These are phyloP conservation scores for Penicillium aurantiogriseum DNA, from an alignment of 2,329 filamentous ascomycete genomes.

Conservation along the genomic window DNA sequence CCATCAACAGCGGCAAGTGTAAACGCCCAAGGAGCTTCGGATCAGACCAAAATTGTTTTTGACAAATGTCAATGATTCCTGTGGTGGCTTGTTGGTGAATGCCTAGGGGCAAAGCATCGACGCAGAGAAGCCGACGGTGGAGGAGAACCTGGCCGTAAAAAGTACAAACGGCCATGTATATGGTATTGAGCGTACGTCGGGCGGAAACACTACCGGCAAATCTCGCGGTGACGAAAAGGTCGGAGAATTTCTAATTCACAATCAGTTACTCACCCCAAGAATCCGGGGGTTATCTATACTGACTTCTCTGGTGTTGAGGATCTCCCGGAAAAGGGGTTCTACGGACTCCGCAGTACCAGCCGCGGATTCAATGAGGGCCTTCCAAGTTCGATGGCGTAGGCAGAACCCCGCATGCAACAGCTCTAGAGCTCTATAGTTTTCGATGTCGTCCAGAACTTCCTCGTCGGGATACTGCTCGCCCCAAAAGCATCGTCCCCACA, in stretches of 20 bases:
- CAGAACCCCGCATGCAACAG: constrained; percentile 32
- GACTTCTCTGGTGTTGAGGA: constrained; percentile 29
- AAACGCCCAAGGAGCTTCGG: constrained; percentile 32
- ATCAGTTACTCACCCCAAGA: neutral
- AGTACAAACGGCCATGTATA: constrained; percentile 35
- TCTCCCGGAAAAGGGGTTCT: constrained; percentile 26
- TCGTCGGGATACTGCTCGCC: constrained; percentile 38
- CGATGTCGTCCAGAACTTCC: constrained; percentile 40
- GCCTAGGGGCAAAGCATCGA: constrained; percentile 15
- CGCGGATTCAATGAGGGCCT: constrained; percentile 24
- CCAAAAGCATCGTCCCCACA: constrained; percentile 40
- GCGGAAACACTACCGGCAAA: constrained; percentile 30
- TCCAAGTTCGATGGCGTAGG: constrained; percentile 33
- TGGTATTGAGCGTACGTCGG: constrained; percentile 36
- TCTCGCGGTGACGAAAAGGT: constrained; percentile 38
- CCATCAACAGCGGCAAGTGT: constrained; percentile 38
- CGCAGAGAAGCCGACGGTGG: constrained; percentile 33
- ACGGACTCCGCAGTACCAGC: constrained; percentile 14
- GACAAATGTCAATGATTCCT: constrained; percentile 34
- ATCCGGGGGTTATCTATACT: neutral
- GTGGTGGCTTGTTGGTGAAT: constrained; percentile 31
- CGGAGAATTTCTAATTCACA: constrained; percentile 32
- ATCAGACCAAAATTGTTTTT: constrained; percentile 34
- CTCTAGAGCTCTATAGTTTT: constrained; percentile 39
- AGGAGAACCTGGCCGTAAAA: constrained; percentile 36